phyloP scores from a whole-genome alignment of 2,329 filamentous ascomycete species.

The Colletotrichum viniferum region DNA sequence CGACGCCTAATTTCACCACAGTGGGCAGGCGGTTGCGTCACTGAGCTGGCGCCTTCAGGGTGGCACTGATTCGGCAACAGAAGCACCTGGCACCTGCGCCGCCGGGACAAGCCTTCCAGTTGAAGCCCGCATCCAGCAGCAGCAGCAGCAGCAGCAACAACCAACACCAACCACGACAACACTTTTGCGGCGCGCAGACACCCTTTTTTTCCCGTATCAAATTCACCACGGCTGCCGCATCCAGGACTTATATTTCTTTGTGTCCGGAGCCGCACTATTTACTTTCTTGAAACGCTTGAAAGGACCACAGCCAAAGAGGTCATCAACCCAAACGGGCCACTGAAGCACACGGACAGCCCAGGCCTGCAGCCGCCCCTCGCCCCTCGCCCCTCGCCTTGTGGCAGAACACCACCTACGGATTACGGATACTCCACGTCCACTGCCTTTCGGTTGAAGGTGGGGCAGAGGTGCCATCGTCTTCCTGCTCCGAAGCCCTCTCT shows the following conservation, averaged over 20 bases:
- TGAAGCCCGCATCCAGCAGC: not conserved
- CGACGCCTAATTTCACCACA: not conserved
- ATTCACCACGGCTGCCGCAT: not conserved
- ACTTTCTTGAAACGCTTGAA: not conserved
- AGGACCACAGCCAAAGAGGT: not conserved
- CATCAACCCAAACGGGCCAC: not conserved
- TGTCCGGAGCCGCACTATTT: not conserved
- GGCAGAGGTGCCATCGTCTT: constrained; percentile 14
- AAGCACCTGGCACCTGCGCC: not conserved
- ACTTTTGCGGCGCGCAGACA: not conserved
- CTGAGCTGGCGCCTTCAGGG: constrained; percentile 19
- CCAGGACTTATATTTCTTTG: not conserved
- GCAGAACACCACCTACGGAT: not conserved
- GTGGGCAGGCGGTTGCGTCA: constrained; percentile 20
- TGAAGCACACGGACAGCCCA: not conserved
- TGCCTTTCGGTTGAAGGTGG: constrained; percentile 14
- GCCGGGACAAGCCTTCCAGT: not conserved
- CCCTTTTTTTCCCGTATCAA: not conserved
- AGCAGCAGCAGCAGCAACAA: not conserved
- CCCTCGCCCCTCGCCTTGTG: not conserved
- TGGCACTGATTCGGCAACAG: not conserved
- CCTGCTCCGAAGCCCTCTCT: not conserved
- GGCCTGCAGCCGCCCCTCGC: constrained; percentile 1
- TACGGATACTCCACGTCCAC: not conserved
- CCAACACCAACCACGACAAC: not conserved